phyloP scores from a whole-genome alignment of 768 basidiomycete species.

The Mycena floridula region DNA sequence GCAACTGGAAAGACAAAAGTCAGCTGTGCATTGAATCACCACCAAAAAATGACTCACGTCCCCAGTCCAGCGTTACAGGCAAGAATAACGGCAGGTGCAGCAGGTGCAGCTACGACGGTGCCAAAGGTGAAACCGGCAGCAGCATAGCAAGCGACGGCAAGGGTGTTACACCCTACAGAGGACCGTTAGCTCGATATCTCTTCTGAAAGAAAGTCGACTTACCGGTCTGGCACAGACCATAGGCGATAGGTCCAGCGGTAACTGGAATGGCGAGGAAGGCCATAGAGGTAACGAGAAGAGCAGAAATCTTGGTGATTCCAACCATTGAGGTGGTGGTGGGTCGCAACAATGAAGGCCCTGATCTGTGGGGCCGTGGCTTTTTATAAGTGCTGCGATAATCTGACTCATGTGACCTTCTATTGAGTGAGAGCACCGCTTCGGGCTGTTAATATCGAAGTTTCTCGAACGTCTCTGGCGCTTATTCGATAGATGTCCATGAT shows the following conservation, averaged over 20 bases:
- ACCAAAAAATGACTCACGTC: not conserved
- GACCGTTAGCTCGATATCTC: not conserved
- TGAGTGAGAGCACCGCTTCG: too few relatives aligned
- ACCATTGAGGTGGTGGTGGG: too few relatives aligned
- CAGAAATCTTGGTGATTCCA: not conserved
- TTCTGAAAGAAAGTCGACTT: not conserved
- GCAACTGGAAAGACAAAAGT: not conserved
- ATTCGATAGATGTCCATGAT: too few relatives aligned
- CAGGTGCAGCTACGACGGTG: slow-evolving; percentile 28
- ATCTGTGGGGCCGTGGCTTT: too few relatives aligned
- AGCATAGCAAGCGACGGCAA: slow-evolving; percentile 36
- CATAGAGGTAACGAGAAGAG: not conserved
- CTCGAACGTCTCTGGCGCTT: too few relatives aligned
- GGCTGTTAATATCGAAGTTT: too few relatives aligned
- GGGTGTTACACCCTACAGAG: slow-evolving; percentile 25
- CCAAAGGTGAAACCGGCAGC: slow-evolving; percentile 34
- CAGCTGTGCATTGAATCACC: not conserved
- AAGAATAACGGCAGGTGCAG: slow-evolving; percentile 27
- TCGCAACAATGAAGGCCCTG: too few relatives aligned
- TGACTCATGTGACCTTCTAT: too few relatives aligned
- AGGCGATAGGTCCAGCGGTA: slow-evolving; percentile 23
- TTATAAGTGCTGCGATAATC: too few relatives aligned
- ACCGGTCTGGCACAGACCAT: slow-evolving; percentile 31
- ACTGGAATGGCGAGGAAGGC: not conserved
- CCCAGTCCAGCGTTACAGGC: slow-evolving; percentile 31